Conservation (phyloP, 306 rosid genomes). For the Inga laurina region DNA sequence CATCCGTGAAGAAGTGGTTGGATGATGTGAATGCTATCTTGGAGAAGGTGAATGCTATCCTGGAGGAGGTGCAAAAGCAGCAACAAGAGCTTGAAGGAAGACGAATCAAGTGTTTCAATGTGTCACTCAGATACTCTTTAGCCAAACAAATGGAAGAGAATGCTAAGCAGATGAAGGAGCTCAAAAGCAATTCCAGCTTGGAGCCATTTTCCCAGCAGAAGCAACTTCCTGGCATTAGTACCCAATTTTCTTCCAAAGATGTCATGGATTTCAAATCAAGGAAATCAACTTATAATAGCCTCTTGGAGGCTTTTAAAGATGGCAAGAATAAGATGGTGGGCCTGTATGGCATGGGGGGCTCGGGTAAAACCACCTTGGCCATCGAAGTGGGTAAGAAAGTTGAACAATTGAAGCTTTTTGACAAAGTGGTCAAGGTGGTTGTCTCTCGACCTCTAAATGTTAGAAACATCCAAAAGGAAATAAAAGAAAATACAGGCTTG, state of each 20-base stretch:
- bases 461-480: background rate
- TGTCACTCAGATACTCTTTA: background rate
- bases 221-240: background rate
- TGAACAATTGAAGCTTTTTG: background rate
- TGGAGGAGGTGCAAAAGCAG: no score
- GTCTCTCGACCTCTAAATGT: background rate
- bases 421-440: background rate
- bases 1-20: no score
- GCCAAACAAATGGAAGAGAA: background rate
- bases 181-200: background rate
- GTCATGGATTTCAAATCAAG: background rate
- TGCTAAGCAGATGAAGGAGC: background rate
- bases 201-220: background rate
- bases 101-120: no score
- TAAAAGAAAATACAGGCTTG: background rate
- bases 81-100: no score
- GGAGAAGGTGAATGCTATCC: no score
- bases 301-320: background rate
- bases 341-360: background rate
- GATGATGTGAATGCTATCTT: no score
- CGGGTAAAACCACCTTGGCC: conserved; percentile 3
- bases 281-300: background rate
- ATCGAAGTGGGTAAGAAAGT: background rate
- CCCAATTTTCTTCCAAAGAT: background rate
- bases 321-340: background rate